Base-by-base conservation (phyloP, 2,329 filamentous ascomycete genomes). In the Paracorniculantispora psalliotae region DNA sequence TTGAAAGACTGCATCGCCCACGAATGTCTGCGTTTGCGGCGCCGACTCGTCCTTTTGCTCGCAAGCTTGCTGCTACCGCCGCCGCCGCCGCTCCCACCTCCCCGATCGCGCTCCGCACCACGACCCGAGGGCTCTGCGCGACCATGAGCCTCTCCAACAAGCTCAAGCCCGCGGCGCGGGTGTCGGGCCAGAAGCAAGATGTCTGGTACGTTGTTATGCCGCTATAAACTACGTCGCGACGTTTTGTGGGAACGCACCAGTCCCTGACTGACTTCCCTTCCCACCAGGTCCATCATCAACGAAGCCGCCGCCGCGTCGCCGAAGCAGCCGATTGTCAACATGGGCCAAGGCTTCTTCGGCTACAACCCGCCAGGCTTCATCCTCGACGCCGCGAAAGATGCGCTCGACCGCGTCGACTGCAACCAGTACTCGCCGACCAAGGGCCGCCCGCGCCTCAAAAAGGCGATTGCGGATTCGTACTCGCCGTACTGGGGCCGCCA, bases 391-490 rank as follows among this genome's bases (percentile, higher is more conserved):
- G 94, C 94, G 54, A 97, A 96, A 75, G 79, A 88, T 41, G 92
- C 93, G 41, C 82, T 99, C 54, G 88, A 96, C 69, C 83, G 86
- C 54, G 93, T 99, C 23, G 94, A 97, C 65, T 97, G 93, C 82
- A 99, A 99, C 74, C 94, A 99, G 79, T 99, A 99, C 81, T 93
- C 92, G 23, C 94, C 92, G 2, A 97, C 94, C 21, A 94, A 92
- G 81, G 94, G 94, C 61, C 87, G 93, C 7, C 93, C 94, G 44
- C 84, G 93, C 58, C 81, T 99, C 69, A 93, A 88, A 81, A 91
- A 97, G 79, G 94, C 94, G 54, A 87, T 99, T 68, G 90, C 94
- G 2, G 86, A 96, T 67, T 90, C 94, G 23, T 99, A 99, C 77
- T 89, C 91, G 15, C 91, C 92, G 1, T 88, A 88, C 73, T 97